Percentiles rank a stretch among this genome's conserved stretches.
These are phyloP conservation scores for Polygonum aviculare DNA, from an alignment of 148 eudicot species.

Conservation along the genomic window DNA sequence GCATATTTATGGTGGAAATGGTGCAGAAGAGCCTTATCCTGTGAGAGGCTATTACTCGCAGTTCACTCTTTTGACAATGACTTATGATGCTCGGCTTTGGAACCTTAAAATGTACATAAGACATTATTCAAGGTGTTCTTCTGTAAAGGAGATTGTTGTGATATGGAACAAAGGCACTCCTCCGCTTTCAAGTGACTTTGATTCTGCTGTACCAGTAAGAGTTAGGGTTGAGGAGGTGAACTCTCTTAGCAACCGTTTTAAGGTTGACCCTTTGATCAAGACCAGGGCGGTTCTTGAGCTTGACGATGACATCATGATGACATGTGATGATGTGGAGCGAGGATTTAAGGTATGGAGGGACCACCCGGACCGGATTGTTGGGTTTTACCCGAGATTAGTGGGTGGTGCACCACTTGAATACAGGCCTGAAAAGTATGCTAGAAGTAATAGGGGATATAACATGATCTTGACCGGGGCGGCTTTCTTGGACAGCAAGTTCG, in stretches of 20 bases:
- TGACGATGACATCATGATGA: conserved; percentile 95
- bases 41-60: conserved; percentile 63
- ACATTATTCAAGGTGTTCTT: conserved; percentile 90
- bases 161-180: conserved; percentile 90
- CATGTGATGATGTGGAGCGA: conserved; percentile 75
- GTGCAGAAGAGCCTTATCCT: conserved; percentile 70
- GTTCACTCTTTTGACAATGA: conserved; percentile 84
- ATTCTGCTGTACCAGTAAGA: conserved; percentile 85
- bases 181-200: conserved; percentile 52
- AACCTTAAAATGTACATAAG: conserved; percentile 73
- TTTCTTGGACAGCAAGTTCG: conserved; percentile 50
- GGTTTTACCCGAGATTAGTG: conserved; percentile 76
- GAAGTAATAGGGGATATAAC: conserved; percentile 63
- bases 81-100: conserved; percentile 95
- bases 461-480: conserved; percentile 96
- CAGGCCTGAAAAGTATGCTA: conserved; percentile 73
- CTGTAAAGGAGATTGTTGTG: conserved; percentile 87
- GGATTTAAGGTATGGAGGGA: conserved; percentile 90
- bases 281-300: conserved; percentile 85
- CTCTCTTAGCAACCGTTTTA: conserved; percentile 84
- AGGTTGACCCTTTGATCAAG: conserved; percentile 58
- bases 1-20: conserved; percentile 69
- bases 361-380: conserved; percentile 78
- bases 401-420: conserved; percentile 47
- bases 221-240: conserved; percentile 64